phyloP scores from a whole-genome alignment of 2,329 filamentous ascomycete species.

The Ascosphaera apis region DNA sequence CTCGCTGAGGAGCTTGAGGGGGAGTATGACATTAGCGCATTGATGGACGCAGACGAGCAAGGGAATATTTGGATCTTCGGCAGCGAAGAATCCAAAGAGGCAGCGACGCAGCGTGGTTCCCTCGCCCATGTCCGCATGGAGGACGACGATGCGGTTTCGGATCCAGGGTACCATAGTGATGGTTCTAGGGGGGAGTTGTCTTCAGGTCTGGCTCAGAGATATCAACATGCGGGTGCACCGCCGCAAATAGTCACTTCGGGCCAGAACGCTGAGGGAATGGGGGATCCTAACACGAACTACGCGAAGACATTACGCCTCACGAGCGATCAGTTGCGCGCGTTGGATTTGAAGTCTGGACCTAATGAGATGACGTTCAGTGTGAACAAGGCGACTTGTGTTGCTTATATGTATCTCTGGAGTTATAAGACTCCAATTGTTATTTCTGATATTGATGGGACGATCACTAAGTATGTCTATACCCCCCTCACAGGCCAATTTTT shows the following conservation, averaged over 20 bases:
- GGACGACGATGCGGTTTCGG: conserved; percentile 50
- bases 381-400: conserved; percentile 76
- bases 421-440: conserved; percentile 86
- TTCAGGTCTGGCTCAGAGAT: neutral
- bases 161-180: conserved; percentile 90
- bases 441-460: conserved; percentile 95
- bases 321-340: conserved; percentile 75
- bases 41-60: conserved; percentile 86
- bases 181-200: conserved; percentile 31
- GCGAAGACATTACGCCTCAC: conserved; percentile 91
- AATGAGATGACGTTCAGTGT: conserved; percentile 94
- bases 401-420: conserved; percentile 84
- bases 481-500: neutral
- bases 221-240: neutral
- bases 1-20: conserved; percentile 81
- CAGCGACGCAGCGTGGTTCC: conserved; percentile 44
- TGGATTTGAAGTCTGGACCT: conserved; percentile 61
- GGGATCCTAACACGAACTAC: conserved; percentile 64
- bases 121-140: conserved; percentile 33
- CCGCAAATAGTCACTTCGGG: conserved; percentile 15
- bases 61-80: conserved; percentile 99
- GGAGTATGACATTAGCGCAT: conserved; percentile 82
- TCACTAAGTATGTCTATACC: conserved; percentile 45
- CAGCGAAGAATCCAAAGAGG: conserved; percentile 85
- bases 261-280: conserved; percentile 23